These are phyloP conservation scores for Xylaria sp. DNA, from an alignment of 2,329 filamentous ascomycete species.

Conservation along the genomic window DNA sequence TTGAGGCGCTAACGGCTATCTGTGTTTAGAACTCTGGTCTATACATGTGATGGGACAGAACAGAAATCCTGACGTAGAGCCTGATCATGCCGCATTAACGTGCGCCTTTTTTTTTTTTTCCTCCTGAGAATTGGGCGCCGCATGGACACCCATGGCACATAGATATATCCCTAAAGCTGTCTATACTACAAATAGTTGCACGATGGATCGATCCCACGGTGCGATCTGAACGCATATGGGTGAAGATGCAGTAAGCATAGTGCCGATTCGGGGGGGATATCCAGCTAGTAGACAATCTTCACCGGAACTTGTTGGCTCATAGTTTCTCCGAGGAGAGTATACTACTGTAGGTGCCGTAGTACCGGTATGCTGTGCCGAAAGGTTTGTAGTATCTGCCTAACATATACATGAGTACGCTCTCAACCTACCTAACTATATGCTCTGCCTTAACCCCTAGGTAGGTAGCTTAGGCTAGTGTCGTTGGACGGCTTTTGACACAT, in stretches of 20 bases:
- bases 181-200: not conserved
- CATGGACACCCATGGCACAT: not conserved
- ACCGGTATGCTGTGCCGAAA: too few relatives aligned
- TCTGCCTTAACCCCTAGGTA: too few relatives aligned
- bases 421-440: too few relatives aligned
- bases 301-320: not conserved
- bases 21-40: not conserved
- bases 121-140: too few relatives aligned
- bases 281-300: not conserved
- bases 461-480: too few relatives aligned
- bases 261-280: conserved; percentile 9
- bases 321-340: not conserved
- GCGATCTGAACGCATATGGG: not conserved
- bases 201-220: too few relatives aligned
- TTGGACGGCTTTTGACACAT: too few relatives aligned
- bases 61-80: not conserved
- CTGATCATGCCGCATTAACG: not conserved
- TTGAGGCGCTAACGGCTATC: not conserved
- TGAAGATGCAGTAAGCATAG: not conserved
- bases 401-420: too few relatives aligned
- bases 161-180: not conserved
- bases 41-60: not conserved
- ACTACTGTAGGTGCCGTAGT: too few relatives aligned
- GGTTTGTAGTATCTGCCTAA: too few relatives aligned
- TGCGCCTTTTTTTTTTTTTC: not conserved